These are phyloP conservation scores for Tricholoma hemisulphureum DNA, from an alignment of 768 basidiomycete genomes.

Conservation along the genomic window DNA sequence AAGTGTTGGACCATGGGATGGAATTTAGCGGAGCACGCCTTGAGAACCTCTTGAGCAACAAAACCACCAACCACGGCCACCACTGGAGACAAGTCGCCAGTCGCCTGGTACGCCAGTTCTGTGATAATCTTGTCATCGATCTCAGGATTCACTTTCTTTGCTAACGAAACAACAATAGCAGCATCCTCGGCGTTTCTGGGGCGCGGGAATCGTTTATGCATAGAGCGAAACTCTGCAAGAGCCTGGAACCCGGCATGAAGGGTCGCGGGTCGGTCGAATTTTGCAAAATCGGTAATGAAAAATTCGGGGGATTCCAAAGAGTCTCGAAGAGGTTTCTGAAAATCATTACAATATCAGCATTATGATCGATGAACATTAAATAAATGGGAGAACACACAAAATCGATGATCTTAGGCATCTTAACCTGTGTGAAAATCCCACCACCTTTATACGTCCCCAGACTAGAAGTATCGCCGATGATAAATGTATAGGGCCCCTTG, in stretches of 20 bases:
- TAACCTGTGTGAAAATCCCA: conserved; percentile 96
- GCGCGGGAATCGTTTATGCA: conserved; percentile 69
- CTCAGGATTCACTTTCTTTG: conserved; percentile 75
- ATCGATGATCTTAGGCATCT: conserved; percentile 95
- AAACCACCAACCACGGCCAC: conserved; percentile 95
- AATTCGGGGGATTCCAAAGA: conserved; percentile 79
- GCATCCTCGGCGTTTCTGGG: conserved; percentile 86
- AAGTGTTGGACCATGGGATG: conserved; percentile 93
- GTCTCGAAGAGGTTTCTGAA: conserved; percentile 89
- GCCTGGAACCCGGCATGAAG: conserved; percentile 96
- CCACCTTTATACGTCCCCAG: conserved; percentile 79
- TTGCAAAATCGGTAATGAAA: conserved; percentile 95
- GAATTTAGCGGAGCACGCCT: conserved; percentile 97
- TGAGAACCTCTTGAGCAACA: conserved; percentile 96
- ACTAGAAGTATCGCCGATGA: conserved; percentile 86
- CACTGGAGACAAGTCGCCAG: conserved; percentile 86
- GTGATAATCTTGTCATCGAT: conserved; percentile 78
- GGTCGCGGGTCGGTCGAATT: conserved; percentile 88
- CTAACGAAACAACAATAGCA: conserved; percentile 61
- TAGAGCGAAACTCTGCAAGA: conserved; percentile 70
- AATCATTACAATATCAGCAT: not conserved
- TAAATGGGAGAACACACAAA: conserved; percentile 59
- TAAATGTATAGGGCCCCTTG: conserved; percentile 97
- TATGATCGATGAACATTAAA: not conserved
- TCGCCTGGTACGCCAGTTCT: conserved; percentile 88